phyloP scores from a whole-genome alignment of 257 asterid species.

The Coffea eugenioides region DNA sequence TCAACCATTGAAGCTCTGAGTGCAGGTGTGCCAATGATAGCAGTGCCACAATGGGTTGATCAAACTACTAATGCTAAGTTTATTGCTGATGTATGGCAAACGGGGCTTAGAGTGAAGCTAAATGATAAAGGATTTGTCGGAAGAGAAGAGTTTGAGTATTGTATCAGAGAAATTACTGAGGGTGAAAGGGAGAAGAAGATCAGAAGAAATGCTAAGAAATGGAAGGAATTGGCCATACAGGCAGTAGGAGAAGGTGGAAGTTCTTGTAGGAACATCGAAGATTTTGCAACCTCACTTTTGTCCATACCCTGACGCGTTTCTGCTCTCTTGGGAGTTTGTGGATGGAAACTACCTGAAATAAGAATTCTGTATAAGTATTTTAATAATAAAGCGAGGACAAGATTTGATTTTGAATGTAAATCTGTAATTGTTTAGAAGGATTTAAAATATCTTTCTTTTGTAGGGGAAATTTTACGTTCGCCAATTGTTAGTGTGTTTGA shows the following conservation, averaged over 20 bases:
- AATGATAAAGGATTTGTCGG: conserved; percentile 22
- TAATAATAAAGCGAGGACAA: too few species aligned
- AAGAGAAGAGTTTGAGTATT: conserved; percentile 24
- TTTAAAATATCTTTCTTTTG: too few species aligned
- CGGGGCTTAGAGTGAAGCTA: conserved; percentile 22
- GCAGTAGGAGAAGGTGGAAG: conserved; percentile 8
- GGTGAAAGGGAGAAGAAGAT: conserved; percentile 13
- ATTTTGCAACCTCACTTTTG: conserved; percentile 10
- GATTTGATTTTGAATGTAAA: too few species aligned
- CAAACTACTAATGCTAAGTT: conserved; percentile 31
- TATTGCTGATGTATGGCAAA: conserved; percentile 26
- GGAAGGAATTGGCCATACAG: conserved; percentile 18
- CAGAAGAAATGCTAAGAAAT: conserved; percentile 24
- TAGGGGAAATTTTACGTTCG: too few species aligned
- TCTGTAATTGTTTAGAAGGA: too few species aligned
- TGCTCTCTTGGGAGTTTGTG: neutral
- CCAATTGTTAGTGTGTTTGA: too few species aligned
- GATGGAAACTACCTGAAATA: too few species aligned
- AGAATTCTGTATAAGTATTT: neutral
- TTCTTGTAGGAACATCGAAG: conserved; percentile 13
- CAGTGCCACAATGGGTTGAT: conserved; percentile 22
- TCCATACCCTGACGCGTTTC: neutral
- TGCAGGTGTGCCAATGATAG: conserved; percentile 27
- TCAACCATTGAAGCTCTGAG: conserved; percentile 21
- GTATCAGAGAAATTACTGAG: conserved; percentile 20